Evolutionary conservation across 1,284 basidiomycete genomes (phyloP).

Genomic region (Phylloboletellus chloephorus): DNA sequence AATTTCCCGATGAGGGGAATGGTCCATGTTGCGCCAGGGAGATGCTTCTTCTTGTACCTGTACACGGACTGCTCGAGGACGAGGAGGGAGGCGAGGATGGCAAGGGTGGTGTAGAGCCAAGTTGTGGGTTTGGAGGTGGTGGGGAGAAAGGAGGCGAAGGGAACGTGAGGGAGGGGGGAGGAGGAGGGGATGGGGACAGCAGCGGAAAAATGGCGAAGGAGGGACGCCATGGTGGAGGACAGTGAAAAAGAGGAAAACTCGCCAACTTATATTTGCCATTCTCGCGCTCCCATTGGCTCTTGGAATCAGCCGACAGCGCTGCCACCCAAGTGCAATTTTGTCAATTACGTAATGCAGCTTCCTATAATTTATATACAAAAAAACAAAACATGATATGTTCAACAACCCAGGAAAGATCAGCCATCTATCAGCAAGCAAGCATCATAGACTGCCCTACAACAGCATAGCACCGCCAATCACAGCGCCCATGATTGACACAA

Average conservation of each 20-base stretch:
- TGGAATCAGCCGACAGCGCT: conserved; percentile 25
- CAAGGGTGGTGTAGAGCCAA: conserved; percentile 64
- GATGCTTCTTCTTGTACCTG: conserved; percentile 78
- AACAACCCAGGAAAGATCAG: no score
- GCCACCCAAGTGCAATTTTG: no score
- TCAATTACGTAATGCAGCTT: no score
- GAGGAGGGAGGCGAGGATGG: conserved; percentile 61
- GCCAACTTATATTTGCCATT: conserved; percentile 9
- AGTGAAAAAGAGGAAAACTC: neutral
- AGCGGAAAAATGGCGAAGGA: conserved; percentile 31
- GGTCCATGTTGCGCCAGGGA: conserved; percentile 87
- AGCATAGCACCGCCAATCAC: conserved; percentile 15
- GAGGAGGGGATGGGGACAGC: conserved; percentile 40
- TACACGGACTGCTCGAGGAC: conserved; percentile 81
- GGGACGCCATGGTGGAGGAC: conserved; percentile 33
- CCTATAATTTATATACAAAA: no score
- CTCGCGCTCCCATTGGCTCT: conserved; percentile 19
- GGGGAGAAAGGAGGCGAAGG: conserved; percentile 41
- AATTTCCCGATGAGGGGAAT: conserved; percentile 95
- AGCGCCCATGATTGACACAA: conserved; percentile 9
- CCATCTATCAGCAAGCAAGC: neutral
- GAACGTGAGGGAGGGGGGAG: conserved; percentile 38
- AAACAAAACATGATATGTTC: no score
- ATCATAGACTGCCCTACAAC: conserved; percentile 11
- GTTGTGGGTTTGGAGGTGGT: conserved; percentile 35